Evolutionary conservation across 441 rosid species (phyloP).

Genomic region (Francoa sonchifolia): DNA sequence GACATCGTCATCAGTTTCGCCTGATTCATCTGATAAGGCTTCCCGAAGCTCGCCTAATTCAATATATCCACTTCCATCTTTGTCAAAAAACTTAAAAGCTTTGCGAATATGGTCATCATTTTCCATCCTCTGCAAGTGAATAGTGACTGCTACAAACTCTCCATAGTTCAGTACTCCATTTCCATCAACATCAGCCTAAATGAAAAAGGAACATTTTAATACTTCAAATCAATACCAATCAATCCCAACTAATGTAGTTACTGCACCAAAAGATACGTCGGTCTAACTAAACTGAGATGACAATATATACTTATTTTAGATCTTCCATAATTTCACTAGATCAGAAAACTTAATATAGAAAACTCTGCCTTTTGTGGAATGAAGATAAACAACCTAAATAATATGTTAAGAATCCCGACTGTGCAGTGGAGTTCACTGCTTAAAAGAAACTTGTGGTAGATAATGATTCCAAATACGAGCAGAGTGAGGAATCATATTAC

Average conservation of each 20-base stretch:
- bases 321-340: no score
- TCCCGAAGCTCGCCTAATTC: constrained; percentile 61
- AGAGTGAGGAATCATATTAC: not conserved
- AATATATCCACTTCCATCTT: constrained; percentile 65
- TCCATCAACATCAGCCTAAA: constrained; percentile 89
- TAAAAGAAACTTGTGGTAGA: not conserved
- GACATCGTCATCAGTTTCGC: constrained; percentile 48
- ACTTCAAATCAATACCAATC: no score
- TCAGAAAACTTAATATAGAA: no score
- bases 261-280: no score
- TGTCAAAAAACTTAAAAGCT: constrained; percentile 89
- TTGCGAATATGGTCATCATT: constrained; percentile 83
- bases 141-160: constrained; percentile 90
- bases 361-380: no score
- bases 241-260: no score
- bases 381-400: no score
- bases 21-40: constrained; percentile 63
- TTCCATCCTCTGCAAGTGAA: constrained; percentile 94
- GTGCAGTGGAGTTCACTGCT: not conserved
- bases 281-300: no score
- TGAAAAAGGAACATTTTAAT: constrained; percentile 1
- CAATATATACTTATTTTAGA: no score
- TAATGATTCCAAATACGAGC: not conserved
- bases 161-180: constrained; percentile 84
- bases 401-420: not conserved